These are phyloP conservation scores for Polyplosphaeria fusca DNA, from an alignment of 495 filamentous ascomycete species.

Conservation along the genomic window DNA sequence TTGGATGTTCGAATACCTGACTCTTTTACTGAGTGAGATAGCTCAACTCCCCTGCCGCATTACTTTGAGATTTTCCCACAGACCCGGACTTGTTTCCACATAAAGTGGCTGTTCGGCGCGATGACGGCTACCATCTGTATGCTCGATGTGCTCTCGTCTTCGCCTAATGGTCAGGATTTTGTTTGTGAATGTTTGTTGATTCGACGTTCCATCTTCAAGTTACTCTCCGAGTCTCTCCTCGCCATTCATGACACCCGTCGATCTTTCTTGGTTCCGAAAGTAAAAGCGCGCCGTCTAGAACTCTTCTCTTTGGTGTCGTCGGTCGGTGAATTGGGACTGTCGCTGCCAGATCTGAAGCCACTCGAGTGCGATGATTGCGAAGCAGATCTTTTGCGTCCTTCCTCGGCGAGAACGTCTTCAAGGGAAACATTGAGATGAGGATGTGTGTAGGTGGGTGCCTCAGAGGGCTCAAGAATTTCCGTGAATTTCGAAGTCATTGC, in stretches of 20 bases:
- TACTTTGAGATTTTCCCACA: too few species aligned
- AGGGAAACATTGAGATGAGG: slow-evolving; percentile 37
- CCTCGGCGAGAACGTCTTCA: slow-evolving; percentile 39
- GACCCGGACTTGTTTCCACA: too few species aligned
- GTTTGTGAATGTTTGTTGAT: too few species aligned
- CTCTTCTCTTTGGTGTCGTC: slow-evolving; percentile 8
- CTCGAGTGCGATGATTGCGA: slow-evolving; percentile 34
- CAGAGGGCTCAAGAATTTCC: slow-evolving; percentile 38
- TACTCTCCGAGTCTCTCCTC: not conserved
- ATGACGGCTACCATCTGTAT: too few species aligned
- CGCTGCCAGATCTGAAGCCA: slow-evolving; percentile 17
- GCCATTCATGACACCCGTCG: slow-evolving; percentile 7
- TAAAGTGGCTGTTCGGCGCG: too few species aligned
- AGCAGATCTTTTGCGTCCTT: slow-evolving; percentile 20
- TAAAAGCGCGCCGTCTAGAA: slow-evolving; percentile 12
- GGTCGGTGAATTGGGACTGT: slow-evolving; percentile 14
- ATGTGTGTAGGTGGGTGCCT: slow-evolving; percentile 27
- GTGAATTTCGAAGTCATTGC: slow-evolving; percentile 38
- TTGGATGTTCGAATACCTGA: too few species aligned
- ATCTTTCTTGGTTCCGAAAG: slow-evolving; percentile 25
- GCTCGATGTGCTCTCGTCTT: too few species aligned
- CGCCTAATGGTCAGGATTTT: too few species aligned
- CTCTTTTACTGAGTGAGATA: too few species aligned
- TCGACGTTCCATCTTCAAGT: too few species aligned
- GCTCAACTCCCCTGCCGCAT: too few species aligned